Conservation (phyloP, 1,139 yeast genomes). For the Citeromyces siamensis region DNA sequence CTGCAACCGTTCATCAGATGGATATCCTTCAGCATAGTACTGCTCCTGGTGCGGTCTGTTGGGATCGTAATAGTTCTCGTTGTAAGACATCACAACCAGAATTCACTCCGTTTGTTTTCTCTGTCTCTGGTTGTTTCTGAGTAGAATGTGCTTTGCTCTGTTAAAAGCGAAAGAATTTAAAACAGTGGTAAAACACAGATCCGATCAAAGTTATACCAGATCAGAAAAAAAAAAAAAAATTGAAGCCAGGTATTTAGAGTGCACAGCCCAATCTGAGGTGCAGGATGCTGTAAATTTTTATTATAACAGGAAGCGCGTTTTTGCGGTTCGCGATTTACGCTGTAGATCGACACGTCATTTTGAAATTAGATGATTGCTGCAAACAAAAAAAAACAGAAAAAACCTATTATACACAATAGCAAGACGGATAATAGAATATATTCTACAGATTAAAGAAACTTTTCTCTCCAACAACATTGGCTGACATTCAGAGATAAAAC, state of each 20-base stretch:
- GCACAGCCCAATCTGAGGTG: constrained; percentile 1
- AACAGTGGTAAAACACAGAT: not conserved
- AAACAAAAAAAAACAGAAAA: no score
- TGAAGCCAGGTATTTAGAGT: not conserved
- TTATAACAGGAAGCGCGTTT: constrained; percentile 1
- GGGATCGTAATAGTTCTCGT: constrained; percentile 22
- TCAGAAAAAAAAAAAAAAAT: not conserved
- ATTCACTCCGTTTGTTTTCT: no score
- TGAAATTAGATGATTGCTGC: no score
- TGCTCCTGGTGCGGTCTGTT: constrained; percentile 11
- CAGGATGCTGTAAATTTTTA: constrained; percentile 1
- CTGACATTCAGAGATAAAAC: no score
- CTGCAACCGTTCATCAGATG: constrained; percentile 15
- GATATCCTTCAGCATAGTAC: constrained; percentile 15
- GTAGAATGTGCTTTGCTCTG: not conserved
- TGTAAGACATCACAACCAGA: constrained; percentile 19
- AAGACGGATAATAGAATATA: no score
- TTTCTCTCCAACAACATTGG: no score
- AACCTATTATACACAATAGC: no score
- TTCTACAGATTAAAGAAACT: no score
- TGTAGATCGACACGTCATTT: constrained; percentile 2
- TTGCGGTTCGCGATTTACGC: not conserved
- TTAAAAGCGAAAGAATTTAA: no score
- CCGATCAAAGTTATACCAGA: no score
- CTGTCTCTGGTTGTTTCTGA: no score